Evolutionary conservation across 441 rosid species (phyloP), one percentile per base, ranked within the genome.

Genomic region (Croton laevigatus): DNA sequence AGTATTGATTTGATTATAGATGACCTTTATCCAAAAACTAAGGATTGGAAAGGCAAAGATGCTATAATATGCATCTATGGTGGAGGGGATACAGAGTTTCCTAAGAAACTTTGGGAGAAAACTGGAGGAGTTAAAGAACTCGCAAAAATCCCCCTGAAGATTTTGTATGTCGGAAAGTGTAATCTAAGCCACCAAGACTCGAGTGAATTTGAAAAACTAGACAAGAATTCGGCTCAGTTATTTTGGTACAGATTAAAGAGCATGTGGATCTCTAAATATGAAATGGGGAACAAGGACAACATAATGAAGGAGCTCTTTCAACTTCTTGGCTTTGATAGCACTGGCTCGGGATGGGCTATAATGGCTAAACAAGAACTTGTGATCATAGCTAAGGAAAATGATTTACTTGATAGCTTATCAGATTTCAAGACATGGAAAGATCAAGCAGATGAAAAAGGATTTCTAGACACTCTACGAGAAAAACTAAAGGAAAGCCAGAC

Each of bases 221-320:
- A 27, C 32, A 27, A 27, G 2, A 27, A 1, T 86, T 6, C 80
- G 87, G 91, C 85, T 70, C 73, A 27, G 32, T 27, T 27, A 27
- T 89, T 90, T 81, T 91, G 97, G 97, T 76, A 79, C 6, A 83
- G 94, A 80, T 57, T 91, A 2, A 87, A 85, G 53, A 84, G 91
- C 78, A 87, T 89, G 89, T 85, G 87, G 88, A 76, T 78, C 76
- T 91, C 97, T 20, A 91, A 80, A 73, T 76, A 70, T 27, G 84
- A 84, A 64, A 80, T 77, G 0, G 73, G 75, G 6, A 75, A 44
- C 16, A 86, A 82, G 11, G 94, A 87, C 71, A 67, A 49, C 6
- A 76, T 85, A 59, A 77, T 86, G 81, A 80, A 65, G 27, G 86
- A 86, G 72, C 78, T 91, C 65, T 79, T 75, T 75, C 69, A 82